Evolutionary conservation across 1,284 basidiomycete species (phyloP), one percentile per base, ranked within the genome.

Genomic region (Xerocomus subilludens): DNA sequence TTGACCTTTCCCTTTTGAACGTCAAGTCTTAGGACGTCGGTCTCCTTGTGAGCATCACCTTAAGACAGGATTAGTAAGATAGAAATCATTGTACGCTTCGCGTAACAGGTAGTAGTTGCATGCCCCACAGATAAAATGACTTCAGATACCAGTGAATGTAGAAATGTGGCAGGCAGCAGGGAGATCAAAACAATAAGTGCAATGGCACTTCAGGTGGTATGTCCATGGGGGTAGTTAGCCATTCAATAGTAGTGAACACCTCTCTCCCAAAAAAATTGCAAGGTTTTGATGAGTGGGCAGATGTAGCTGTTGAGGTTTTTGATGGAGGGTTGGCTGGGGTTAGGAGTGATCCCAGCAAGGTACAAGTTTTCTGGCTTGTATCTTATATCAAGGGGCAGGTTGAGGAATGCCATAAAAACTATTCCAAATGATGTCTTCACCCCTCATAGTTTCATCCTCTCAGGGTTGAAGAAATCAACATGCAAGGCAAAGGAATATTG

Each of bases 281-380:
- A 10, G 45, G 71, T 67, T 2, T 76, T 3, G 0, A 80, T 70
- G 5, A 79, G 75, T 1, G 69, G 71, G 2, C 6, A 20, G 0
- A 79, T 38, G 23, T 74, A 80, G 32, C 77, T 73, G 13, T 80
- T 80, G 14, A 80, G 51, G 4, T 79, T 47, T 18, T 80, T 33
- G 1, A 76, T 59, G 0, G 63, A 76, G 0, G 72, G 69, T 27
- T 80, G 71, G 3, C 42, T 71, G 0, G 75, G 77, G 0, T 79
- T 73, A 2, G 79, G 70, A 9, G 76, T 78, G 8, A 78, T 38
- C 0, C 55, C 45, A 1, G 72, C 70, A 5, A 78, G 60, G 23
- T 78, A 78, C 64, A 78, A 33, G 25, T 77, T 75, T 23, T 77
- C 60, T 0, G 67, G 66, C 32, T 78, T 77, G 33, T 77, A 77